phyloP scores from a whole-genome alignment of 2,329 filamentous ascomycete genomes.

The Talaromyces piceae region DNA sequence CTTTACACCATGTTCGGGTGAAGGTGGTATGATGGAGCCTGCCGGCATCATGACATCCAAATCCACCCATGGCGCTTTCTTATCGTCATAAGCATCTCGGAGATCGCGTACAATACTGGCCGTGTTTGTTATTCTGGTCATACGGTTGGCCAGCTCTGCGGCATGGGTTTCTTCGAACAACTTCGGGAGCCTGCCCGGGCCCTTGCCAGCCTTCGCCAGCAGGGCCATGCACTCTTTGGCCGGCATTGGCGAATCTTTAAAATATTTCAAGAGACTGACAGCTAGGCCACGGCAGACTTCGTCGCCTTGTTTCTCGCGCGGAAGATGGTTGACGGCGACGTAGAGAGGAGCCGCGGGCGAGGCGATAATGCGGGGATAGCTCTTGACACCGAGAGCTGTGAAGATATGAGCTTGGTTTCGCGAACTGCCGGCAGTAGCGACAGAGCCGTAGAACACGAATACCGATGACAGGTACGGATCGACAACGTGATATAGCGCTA shows the following conservation, averaged over 20 bases:
- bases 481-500: constrained; percentile 81
- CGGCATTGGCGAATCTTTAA: constrained; percentile 70
- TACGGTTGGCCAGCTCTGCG: constrained; percentile 76
- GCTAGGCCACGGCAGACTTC: constrained; percentile 86
- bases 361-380: constrained; percentile 83
- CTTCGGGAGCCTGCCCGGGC: constrained; percentile 55
- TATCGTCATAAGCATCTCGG: constrained; percentile 67
- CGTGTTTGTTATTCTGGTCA: constrained; percentile 73
- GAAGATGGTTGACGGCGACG: constrained; percentile 78
- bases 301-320: constrained; percentile 90
- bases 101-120: constrained; percentile 65
- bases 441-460: constrained; percentile 85
- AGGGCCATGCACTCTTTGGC: constrained; percentile 64
- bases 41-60: constrained; percentile 78
- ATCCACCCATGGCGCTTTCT: constrained; percentile 77
- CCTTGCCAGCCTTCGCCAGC: constrained; percentile 44
- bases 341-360: constrained; percentile 91
- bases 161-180: constrained; percentile 90
- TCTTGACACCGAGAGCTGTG: constrained; percentile 79
- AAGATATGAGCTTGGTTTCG: constrained; percentile 93
- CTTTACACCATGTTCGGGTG: constrained; percentile 52
- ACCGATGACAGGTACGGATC: constrained; percentile 75
- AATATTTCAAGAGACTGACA: constrained; percentile 91
- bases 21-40: constrained; percentile 51
- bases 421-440: constrained; percentile 83